These are phyloP conservation scores for Atkinsonella texensis DNA, from an alignment of 2,329 filamentous ascomycete species.

Conservation along the genomic window DNA sequence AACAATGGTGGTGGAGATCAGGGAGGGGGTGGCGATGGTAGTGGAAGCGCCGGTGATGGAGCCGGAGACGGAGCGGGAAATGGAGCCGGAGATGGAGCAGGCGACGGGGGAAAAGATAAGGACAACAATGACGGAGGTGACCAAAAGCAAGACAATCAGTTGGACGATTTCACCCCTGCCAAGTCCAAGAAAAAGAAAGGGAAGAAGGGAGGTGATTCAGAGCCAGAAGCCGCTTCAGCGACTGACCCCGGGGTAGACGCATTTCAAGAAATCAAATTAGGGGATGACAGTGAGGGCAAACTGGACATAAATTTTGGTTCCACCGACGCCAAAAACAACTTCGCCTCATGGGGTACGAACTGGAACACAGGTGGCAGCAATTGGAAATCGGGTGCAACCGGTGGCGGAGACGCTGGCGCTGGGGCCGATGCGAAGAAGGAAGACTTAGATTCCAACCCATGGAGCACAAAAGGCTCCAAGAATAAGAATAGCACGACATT, in stretches of 20 bases:
- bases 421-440: slow-evolving; percentile 28
- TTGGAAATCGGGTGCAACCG: slow-evolving; percentile 29
- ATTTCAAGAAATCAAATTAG: slow-evolving; percentile 57
- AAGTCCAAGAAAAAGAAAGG: slow-evolving; percentile 30
- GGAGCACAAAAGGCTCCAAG: slow-evolving; percentile 34
- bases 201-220: slow-evolving; percentile 14
- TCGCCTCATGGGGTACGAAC: slow-evolving; percentile 48
- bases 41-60: slow-evolving; percentile 1
- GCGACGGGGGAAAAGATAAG: slow-evolving; percentile 8
- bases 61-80: slow-evolving; percentile 5
- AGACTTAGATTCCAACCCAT: slow-evolving; percentile 34
- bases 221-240: slow-evolving; percentile 17
- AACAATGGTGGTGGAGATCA: slow-evolving; percentile 7
- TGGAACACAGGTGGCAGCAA: slow-evolving; percentile 42
- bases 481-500: slow-evolving; percentile 35
- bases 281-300: slow-evolving; percentile 45
- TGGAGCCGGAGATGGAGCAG: slow-evolving; percentile 2
- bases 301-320: slow-evolving; percentile 42
- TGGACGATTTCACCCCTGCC: slow-evolving; percentile 14
- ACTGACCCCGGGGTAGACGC: slow-evolving; percentile 33
- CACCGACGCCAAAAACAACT: slow-evolving; percentile 30
- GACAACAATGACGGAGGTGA: slow-evolving; percentile 24
- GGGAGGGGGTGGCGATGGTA: slow-evolving; percentile 1
- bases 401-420: slow-evolving; percentile 13
- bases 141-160: slow-evolving; percentile 25